Conservation (phyloP, 2,329 filamentous ascomycete genomes). For the Tolypocladium ophioglossoides region DNA sequence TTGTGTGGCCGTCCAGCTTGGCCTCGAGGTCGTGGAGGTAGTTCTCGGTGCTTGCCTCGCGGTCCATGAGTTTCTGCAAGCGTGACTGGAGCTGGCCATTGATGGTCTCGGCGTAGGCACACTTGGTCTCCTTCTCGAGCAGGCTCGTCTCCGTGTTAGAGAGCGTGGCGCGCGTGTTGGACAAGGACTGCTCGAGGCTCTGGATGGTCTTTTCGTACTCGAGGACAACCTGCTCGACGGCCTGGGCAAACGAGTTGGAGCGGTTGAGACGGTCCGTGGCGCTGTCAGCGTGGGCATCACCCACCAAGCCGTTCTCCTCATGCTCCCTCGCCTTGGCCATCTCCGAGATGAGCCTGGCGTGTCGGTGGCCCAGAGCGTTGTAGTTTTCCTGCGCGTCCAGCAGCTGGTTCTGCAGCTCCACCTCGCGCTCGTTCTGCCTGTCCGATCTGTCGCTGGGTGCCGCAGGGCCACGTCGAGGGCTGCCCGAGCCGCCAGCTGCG, state of each 20-base stretch:
- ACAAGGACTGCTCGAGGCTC: conserved; percentile 79
- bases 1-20: conserved; percentile 82
- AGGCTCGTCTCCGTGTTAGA: conserved; percentile 77
- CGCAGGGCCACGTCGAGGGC: conserved; percentile 39
- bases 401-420: conserved; percentile 86
- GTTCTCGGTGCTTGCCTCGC: conserved; percentile 81
- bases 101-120: conserved; percentile 85
- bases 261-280: conserved; percentile 83
- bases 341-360: conserved; percentile 91
- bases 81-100: conserved; percentile 82
- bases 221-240: conserved; percentile 89
- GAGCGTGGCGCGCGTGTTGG: conserved; percentile 74
- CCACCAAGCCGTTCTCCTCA: conserved; percentile 48
- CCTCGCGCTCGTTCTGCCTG: conserved; percentile 72
- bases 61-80: conserved; percentile 85
- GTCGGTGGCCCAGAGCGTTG: conserved; percentile 77
- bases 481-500: conserved; percentile 58
- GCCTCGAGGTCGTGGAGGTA: conserved; percentile 88
- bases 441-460: conserved; percentile 61
- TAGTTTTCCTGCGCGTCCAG: conserved; percentile 94
- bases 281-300: conserved; percentile 56
- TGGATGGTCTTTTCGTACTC: conserved; percentile 99
- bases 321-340: conserved; percentile 77
- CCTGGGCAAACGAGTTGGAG: conserved; percentile 91
- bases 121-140: conserved; percentile 87